These are phyloP conservation scores for Tribonema minus DNA, from an alignment of 108 stramenopile species.

Conservation along the genomic window DNA sequence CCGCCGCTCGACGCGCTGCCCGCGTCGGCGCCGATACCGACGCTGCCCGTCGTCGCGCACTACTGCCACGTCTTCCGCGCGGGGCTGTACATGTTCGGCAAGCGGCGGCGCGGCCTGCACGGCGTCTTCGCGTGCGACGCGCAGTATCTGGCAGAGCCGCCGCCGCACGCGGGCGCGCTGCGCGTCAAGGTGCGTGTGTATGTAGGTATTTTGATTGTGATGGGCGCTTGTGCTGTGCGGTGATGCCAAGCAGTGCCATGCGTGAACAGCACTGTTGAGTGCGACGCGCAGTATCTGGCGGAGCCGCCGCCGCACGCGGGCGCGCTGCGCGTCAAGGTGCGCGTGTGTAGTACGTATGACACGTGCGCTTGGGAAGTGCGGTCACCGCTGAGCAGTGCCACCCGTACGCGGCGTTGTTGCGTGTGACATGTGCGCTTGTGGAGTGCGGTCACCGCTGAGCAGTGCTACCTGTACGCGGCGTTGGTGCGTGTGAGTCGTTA, in stretches of 20 bases:
- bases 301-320: constrained; percentile 12
- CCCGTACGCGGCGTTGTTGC: constrained; percentile 3
- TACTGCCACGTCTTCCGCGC: constrained; percentile 2
- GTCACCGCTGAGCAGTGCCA: too few relatives aligned
- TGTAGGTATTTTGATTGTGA: not conserved
- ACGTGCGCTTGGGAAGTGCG: constrained; percentile 13
- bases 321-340: not conserved
- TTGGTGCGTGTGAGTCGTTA: not conserved
- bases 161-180: too few relatives aligned
- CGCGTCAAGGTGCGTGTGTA: too few relatives aligned
- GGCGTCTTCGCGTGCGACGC: constrained; percentile 9
- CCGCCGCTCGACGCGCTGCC: too few relatives aligned
- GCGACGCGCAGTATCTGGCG: too few relatives aligned
- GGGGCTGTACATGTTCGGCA: constrained; percentile 16
- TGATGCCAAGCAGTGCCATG: too few relatives aligned
- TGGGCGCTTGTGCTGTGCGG: constrained; percentile 8
- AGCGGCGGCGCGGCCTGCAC: constrained; percentile 9
- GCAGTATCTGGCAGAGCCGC: constrained; percentile 8
- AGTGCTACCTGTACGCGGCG: too few relatives aligned
- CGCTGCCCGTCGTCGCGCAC: not conserved
- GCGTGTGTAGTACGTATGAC: not conserved
- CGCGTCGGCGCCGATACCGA: too few relatives aligned
- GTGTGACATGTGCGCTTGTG: not conserved
- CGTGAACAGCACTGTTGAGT: constrained; percentile 1
- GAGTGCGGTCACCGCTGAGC: constrained; percentile 8